Evolutionary conservation across 2,329 filamentous ascomycete species (phyloP).

Genomic region (Neocucurbitaria cava): DNA sequence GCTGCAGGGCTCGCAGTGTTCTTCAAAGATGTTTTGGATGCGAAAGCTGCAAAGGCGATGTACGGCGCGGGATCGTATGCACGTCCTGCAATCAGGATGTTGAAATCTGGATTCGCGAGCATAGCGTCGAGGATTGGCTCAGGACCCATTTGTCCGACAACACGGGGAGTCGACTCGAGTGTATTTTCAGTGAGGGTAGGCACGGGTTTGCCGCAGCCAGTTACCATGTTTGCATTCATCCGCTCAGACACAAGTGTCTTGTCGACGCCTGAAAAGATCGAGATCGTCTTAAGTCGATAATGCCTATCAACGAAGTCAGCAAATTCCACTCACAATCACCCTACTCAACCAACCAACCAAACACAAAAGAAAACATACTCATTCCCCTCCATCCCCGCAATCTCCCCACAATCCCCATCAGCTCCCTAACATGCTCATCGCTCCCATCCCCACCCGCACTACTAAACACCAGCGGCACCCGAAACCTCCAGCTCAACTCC

Average conservation of each 20-base stretch:
- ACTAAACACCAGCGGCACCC: conserved; percentile 28
- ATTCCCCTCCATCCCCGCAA: conserved; percentile 9
- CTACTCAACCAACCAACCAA: too few relatives aligned
- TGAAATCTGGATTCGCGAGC: conserved; percentile 51
- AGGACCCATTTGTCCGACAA: conserved; percentile 57
- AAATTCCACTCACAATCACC: neutral
- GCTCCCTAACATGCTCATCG: conserved; percentile 29
- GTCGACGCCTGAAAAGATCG: conserved; percentile 37
- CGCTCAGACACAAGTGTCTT: conserved; percentile 19
- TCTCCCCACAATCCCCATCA: conserved; percentile 23
- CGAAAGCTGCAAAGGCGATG: conserved; percentile 25
- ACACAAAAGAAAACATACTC: neutral
- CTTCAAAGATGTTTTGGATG: conserved; percentile 1
- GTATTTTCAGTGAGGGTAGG: conserved; percentile 49
- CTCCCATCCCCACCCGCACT: conserved; percentile 32
- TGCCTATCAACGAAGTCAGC: conserved; percentile 10
- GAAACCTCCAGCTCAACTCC: conserved; percentile 8
- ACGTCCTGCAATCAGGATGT: conserved; percentile 58
- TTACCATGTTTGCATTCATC: conserved; percentile 9
- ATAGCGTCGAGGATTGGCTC: conserved; percentile 56
- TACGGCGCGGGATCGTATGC: conserved; percentile 35
- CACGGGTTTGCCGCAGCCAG: conserved; percentile 51
- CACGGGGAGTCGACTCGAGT: conserved; percentile 46
- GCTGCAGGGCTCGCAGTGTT: conserved; percentile 5
- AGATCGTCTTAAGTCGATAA: conserved; percentile 23